Conservation (phyloP, 768 basidiomycete species). For the Cubamyces sp. region DNA sequence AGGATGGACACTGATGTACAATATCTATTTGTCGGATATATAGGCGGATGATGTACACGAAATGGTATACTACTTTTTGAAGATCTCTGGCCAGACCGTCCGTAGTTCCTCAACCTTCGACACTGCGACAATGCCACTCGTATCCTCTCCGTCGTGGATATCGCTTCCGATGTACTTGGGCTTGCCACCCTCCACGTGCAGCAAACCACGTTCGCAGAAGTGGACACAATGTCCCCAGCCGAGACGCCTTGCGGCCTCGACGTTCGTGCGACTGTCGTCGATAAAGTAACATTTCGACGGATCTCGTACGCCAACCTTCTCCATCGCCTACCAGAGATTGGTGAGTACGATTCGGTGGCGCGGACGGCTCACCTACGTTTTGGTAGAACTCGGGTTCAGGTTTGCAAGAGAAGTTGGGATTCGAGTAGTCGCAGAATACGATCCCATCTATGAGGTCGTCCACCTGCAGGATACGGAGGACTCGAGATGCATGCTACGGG, state of each 20-base stretch:
- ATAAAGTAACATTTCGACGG: conserved; percentile 76
- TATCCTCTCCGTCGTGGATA: conserved; percentile 41
- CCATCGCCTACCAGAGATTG: conserved; percentile 57
- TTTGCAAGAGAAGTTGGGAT: conserved; percentile 75
- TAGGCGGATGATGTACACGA: too few species aligned
- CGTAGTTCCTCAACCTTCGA: conserved; percentile 67
- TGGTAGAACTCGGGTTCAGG: conserved; percentile 76
- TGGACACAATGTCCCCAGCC: conserved; percentile 80
- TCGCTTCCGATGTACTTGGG: conserved; percentile 46
- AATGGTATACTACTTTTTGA: conserved; percentile 42
- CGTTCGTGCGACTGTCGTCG: conserved; percentile 75
- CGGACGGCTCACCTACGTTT: conserved; percentile 45
- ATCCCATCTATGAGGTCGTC: conserved; percentile 75
- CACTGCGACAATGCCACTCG: conserved; percentile 57
- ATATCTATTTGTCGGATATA: background rate
- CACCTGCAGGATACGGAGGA: conserved; percentile 72
- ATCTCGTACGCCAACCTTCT: conserved; percentile 60
- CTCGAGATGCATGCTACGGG: conserved; percentile 76
- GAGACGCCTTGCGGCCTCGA: conserved; percentile 62
- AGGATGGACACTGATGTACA: conserved; percentile 2
- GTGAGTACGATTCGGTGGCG: background rate
- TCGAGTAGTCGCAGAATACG: conserved; percentile 77
- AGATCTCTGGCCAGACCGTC: conserved; percentile 75
- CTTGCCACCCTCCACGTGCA: conserved; percentile 65
- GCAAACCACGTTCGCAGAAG: conserved; percentile 71